phyloP scores from a whole-genome alignment of 495 filamentous ascomycete species.

The Hyaloscypha finlandica region DNA sequence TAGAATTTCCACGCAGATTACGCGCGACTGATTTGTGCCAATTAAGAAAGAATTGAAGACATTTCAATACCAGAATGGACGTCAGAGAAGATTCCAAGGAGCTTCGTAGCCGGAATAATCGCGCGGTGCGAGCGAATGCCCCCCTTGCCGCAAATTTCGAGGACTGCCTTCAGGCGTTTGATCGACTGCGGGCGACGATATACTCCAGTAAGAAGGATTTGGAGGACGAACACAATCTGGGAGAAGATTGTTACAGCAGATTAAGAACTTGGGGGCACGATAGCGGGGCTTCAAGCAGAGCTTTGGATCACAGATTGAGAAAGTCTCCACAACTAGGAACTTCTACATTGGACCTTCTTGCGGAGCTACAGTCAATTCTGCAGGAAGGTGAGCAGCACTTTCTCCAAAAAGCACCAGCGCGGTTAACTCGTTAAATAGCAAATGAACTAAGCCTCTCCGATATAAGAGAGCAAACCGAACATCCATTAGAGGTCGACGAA shows the following conservation, averaged over 20 bases:
- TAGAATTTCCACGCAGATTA: too few species aligned
- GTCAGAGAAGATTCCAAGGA: not conserved
- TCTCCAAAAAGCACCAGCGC: too few species aligned
- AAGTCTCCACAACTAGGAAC: constrained; percentile 1
- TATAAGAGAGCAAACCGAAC: too few species aligned
- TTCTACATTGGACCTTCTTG: constrained; percentile 16
- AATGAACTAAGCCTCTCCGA: too few species aligned
- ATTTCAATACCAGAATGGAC: too few species aligned
- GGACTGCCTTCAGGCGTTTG: constrained; percentile 25
- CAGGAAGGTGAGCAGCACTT: constrained; percentile 5
- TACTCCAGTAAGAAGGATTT: constrained; percentile 9
- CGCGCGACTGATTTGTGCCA: too few species aligned
- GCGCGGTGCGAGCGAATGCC: constrained; percentile 5
- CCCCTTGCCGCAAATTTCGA: constrained; percentile 31
- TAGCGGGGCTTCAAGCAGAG: constrained; percentile 23
- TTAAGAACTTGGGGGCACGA: constrained; percentile 27
- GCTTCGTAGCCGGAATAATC: not conserved
- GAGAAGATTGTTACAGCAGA: constrained; percentile 13
- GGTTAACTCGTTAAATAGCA: too few species aligned
- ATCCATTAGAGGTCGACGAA: too few species aligned
- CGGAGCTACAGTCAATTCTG: constrained; percentile 16
- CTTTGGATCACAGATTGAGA: constrained; percentile 25
- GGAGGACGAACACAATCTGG: constrained; percentile 13
- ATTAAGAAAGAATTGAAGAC: too few species aligned
- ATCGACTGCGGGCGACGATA: constrained; percentile 17